These are phyloP conservation scores for Fusarium odoratissimum DNA, from an alignment of 2,329 filamentous ascomycete species.

Conservation along the genomic window DNA sequence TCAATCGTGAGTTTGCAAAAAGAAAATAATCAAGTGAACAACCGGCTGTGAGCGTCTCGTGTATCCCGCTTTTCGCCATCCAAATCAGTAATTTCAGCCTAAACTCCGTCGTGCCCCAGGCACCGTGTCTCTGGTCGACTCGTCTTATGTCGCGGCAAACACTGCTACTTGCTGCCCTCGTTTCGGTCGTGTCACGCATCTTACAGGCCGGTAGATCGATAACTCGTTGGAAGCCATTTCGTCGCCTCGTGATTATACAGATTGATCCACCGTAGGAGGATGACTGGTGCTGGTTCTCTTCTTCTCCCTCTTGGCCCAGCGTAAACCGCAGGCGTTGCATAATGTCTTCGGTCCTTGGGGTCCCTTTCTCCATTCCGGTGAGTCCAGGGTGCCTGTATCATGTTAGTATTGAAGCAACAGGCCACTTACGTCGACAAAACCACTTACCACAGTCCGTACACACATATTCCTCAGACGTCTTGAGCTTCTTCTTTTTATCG, in stretches of 20 bases:
- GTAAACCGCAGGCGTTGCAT: conserved; percentile 90
- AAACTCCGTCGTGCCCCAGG: conserved; percentile 32
- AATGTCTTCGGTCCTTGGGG: conserved; percentile 93
- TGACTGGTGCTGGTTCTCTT: conserved; percentile 58
- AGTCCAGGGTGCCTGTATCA: conserved; percentile 78
- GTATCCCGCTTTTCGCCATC: conserved; percentile 38
- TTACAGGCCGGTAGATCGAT: conserved; percentile 5
- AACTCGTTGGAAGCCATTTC: not conserved
- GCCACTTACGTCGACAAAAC: not conserved
- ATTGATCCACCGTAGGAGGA: conserved; percentile 41
- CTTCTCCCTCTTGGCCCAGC: conserved; percentile 86
- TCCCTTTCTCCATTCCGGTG: conserved; percentile 95
- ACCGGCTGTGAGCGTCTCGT: conserved; percentile 40
- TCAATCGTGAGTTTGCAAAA: conserved; percentile 4
- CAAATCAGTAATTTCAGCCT: conserved; percentile 25
- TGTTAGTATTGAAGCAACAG: conserved; percentile 18
- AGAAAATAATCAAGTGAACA: conserved; percentile 9
- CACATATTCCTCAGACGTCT: conserved; percentile 87
- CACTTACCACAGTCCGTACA: conserved; percentile 88
- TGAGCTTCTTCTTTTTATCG: conserved; percentile 90
- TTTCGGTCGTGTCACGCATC: not conserved
- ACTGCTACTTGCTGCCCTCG: not conserved
- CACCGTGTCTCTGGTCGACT: conserved; percentile 15
- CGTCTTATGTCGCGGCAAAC: not conserved
- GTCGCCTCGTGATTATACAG: conserved; percentile 18